These are phyloP conservation scores for Xylariaceae sp. DNA, from an alignment of 2,329 filamentous ascomycete genomes.

Conservation along the genomic window DNA sequence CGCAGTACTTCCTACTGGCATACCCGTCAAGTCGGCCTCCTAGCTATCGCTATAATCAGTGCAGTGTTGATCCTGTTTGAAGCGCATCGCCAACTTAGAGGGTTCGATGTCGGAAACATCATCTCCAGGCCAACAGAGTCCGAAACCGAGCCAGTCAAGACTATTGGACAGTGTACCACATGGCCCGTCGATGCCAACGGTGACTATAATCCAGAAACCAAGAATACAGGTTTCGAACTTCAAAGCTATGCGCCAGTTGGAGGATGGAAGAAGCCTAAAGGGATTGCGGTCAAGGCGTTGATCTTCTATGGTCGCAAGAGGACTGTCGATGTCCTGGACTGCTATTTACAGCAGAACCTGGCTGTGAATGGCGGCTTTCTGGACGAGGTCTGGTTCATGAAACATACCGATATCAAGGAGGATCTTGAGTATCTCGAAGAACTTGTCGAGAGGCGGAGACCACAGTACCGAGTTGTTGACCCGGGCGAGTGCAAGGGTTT, in stretches of 20 bases:
- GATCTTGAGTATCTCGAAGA: constrained; percentile 38
- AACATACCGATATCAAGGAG: constrained; percentile 36
- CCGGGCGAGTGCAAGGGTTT: constrained; percentile 33
- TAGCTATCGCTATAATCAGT: constrained; percentile 15
- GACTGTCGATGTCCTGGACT: constrained; percentile 42
- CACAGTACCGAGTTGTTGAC: constrained; percentile 35
- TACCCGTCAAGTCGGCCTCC: constrained; percentile 19
- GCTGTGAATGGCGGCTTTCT: constrained; percentile 41
- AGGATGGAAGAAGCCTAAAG: constrained; percentile 29
- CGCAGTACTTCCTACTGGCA: constrained; percentile 17
- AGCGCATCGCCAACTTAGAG: constrained; percentile 21
- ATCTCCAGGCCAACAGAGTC: background rate
- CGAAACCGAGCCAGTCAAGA: background rate
- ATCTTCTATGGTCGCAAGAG: constrained; percentile 43
- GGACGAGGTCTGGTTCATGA: constrained; percentile 41
- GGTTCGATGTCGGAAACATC: constrained; percentile 8
- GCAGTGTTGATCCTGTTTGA: constrained; percentile 23
- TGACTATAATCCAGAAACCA: constrained; percentile 10
- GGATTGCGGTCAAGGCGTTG: constrained; percentile 37
- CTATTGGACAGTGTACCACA: constrained; percentile 26
- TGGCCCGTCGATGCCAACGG: constrained; percentile 25
- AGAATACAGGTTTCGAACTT: constrained; percentile 9
- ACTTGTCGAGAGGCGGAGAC: constrained; percentile 32
- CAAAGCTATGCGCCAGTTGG: constrained; percentile 22
- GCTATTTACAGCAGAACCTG: constrained; percentile 41